Conservation (phyloP, 345 rosid genomes). For the Zanthoxylum bungeanum region DNA sequence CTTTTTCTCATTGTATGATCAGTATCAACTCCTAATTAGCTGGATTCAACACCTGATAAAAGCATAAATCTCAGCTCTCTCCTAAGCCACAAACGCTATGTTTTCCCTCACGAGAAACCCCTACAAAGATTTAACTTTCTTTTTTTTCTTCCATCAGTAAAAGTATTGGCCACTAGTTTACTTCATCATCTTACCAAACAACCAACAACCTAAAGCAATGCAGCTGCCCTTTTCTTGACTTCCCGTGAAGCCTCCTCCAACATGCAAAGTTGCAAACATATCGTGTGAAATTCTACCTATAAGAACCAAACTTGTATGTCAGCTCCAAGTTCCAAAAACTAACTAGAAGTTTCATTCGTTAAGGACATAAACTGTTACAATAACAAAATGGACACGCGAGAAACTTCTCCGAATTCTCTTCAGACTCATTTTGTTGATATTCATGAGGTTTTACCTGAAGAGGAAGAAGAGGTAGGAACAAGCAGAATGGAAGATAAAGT, state of each 20-base stretch:
- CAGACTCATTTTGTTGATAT: conserved; percentile 58
- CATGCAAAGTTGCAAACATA: background rate
- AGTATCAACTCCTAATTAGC: background rate
- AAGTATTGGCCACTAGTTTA: conserved; percentile 26
- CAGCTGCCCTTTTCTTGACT: background rate
- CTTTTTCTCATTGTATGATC: background rate
- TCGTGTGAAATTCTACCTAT: background rate
- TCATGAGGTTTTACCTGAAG: conserved; percentile 55
- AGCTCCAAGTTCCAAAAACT: background rate
- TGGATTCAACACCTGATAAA: background rate
- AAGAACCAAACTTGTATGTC: background rate
- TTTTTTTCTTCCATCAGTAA: conserved; percentile 3
- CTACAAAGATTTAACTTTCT: conserved; percentile 8
- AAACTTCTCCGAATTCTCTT: conserved; percentile 16
- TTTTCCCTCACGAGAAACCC: conserved; percentile 39
- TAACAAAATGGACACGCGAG: conserved; percentile 21
- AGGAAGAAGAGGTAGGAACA: conserved; percentile 37
- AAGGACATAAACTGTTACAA: background rate
- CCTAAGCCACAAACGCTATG: conserved; percentile 9
- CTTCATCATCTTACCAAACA: conserved; percentile 23
- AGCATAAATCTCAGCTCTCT: too few relatives aligned
- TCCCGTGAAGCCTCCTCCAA: conserved; percentile 32
- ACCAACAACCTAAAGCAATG: background rate
- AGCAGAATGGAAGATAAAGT: conserved; percentile 27
- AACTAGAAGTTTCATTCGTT: background rate